Evolutionary conservation across 805 yeast species (phyloP), one percentile per base, ranked within the genome.

Genomic region (Suhomyces faveliae): DNA sequence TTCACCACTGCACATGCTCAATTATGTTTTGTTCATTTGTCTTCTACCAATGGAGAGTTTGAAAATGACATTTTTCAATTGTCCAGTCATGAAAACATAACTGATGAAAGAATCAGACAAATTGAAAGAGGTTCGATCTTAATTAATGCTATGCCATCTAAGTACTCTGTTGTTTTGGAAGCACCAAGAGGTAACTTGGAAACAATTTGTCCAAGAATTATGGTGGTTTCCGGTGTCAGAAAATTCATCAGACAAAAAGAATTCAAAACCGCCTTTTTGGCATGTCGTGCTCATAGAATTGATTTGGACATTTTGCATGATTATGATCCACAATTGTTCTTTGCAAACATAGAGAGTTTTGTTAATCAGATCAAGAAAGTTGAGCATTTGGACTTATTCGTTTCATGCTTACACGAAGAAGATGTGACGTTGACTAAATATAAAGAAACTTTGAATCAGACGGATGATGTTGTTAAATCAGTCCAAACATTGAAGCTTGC

Each of bases 161-260:
- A 81, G 47, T 83, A 90, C 48, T 78, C 91, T 0, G 90, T 95
- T 15, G 83, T 89, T 3, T 73, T 94, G 45, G 97, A 94, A 65
- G 97, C 97, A 4, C 96, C 96, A 50, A 80, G 99, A 63, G 99
- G 99, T 51, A 94, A 94, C 60, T 71, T 94, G 55, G 99, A 94
- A 66, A 90, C 98, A 0, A 87, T 94, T 15, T 84, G 82, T 59
- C 99, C 99, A 11, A 78, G 99, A 64, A 87, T 94, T 40, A 83
- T 94, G 86, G 96, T 92, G 3, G 70, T 94, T 35, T 78, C 87
- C 10, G 94, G 85, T 19, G 95, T 94, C 21, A 79, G 99, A 54
- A 73, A 77, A 27, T 76, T 77, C 54, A 89, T 94, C 51, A 72
- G 77, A 27, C 68, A 72, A 0, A 73, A 67, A 48, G 70, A 80